Evolutionary conservation across 306 rosid species (phyloP).

Genomic region (Malus sieversii): DNA sequence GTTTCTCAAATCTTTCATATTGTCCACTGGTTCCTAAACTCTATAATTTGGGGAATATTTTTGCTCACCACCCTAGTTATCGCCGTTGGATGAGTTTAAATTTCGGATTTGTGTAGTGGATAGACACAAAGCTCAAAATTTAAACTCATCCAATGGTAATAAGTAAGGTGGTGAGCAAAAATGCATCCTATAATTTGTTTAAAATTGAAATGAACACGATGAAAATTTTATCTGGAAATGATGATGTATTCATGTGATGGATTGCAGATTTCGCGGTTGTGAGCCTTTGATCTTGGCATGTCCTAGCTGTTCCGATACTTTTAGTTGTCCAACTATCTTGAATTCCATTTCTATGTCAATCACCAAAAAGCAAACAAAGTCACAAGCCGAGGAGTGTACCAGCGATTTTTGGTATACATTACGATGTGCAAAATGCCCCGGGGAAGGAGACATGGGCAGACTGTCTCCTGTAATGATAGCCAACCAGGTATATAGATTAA

Average conservation of each 20-base stretch:
- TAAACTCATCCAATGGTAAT: no score
- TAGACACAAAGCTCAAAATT: no score
- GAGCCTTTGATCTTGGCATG: constrained; percentile 69
- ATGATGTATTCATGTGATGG: constrained; percentile 17
- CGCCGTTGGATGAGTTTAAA: no score
- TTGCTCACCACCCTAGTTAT: no score
- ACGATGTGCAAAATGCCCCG: constrained; percentile 73
- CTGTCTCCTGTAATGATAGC: constrained; percentile 72
- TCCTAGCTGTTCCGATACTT: constrained; percentile 69
- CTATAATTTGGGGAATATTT: neutral
- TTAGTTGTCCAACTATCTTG: constrained; percentile 64
- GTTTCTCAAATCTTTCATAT: neutral
- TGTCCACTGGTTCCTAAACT: neutral
- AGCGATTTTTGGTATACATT: constrained; percentile 60
- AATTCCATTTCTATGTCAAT: constrained; percentile 44
- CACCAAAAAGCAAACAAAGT: constrained; percentile 35
- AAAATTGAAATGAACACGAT: neutral
- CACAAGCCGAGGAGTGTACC: constrained; percentile 31
- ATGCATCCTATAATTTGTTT: neutral
- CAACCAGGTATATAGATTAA: constrained; percentile 52
- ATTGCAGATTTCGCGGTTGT: constrained; percentile 71
- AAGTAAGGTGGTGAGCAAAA: no score
- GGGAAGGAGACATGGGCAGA: constrained; percentile 46
- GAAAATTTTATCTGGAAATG: constrained; percentile 2
- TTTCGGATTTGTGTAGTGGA: no score